Base-by-base conservation (phyloP, 1,139 yeast genomes). In the Pichia terricola region DNA sequence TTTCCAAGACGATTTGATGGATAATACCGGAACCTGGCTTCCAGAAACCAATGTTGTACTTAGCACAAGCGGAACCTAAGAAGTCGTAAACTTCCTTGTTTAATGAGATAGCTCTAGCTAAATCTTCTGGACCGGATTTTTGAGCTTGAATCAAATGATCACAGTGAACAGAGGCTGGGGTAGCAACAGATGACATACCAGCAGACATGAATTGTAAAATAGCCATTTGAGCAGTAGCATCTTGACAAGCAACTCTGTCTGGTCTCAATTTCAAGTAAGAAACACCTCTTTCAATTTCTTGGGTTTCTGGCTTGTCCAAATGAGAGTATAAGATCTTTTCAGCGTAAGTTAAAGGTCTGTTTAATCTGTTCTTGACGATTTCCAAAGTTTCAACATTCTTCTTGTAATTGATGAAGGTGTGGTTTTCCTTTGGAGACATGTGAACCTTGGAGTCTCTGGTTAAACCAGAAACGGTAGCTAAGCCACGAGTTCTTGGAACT, bases 211-310 rank as follows among this genome's bases (percentile, higher is more conserved):
- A 91, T 67, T 91, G 98, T 52, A 91, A 69, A 52, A 91, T 70
- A 2, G 98, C 98, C 85, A 89, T 91, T 67, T 91, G 98, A 2
- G 98, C 98, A 27, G 95, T 83, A 1, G 98, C 98, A 68, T 91
- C 98, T 69, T 91, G 98, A 96, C 89, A 88, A 28, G 98, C 98
- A 26, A 91, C 98, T 58, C 98, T 76, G 62, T 91, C 98, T n/a
- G 98, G 98, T 60, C 81, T 76, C 56, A 91, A 73, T 69, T 91
- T 91, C 61, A 91, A 75, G 63, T 91, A 91, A 48, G 84, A 77
- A 49, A 76, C 63, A 42, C 98, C 98, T 57, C 98, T 76, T 52
- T 89, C 75, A 45, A 87, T 69, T 53, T 86, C 96, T 57, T 84
- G 91, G 62, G 77, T 87, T 59, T 87, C 94, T 7, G 96, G 95